Conservation (phyloP, 805 yeast genomes). For the Yamadazyma olivae region DNA sequence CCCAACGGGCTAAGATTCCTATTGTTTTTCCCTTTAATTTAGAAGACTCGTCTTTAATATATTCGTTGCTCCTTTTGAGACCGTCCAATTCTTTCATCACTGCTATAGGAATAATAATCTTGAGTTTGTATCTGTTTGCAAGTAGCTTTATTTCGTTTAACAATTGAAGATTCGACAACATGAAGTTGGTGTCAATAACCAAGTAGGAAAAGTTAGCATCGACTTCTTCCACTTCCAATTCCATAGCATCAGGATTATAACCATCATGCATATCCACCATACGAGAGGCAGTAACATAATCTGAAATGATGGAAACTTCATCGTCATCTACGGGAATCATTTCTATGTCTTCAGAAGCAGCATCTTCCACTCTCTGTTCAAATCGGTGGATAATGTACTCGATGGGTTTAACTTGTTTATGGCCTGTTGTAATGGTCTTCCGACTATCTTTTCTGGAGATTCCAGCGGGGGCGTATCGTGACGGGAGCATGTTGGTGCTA, state of each 20-base stretch:
- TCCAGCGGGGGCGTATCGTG: constrained; percentile 37
- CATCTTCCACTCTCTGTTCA: constrained; percentile 24
- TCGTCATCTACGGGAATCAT: constrained; percentile 49
- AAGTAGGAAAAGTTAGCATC: constrained; percentile 37
- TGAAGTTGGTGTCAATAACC: constrained; percentile 81
- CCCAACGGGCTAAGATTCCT: constrained; percentile 62
- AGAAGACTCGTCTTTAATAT: constrained; percentile 6
- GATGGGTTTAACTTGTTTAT: constrained; percentile 14
- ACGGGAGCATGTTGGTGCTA: no score
- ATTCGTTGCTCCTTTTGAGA: constrained; percentile 48
- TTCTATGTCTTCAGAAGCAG: constrained; percentile 37
- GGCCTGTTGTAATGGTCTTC: constrained; percentile 24
- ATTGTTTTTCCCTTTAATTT: constrained; percentile 33
- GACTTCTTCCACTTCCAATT: constrained; percentile 17
- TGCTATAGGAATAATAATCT: constrained; percentile 64
- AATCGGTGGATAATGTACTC: constrained; percentile 21
- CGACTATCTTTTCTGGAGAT: constrained; percentile 21
- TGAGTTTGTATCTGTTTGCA: constrained; percentile 40
- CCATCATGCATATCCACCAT: constrained; percentile 1
- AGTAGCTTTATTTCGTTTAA: constrained; percentile 49
- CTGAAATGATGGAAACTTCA: constrained; percentile 43
- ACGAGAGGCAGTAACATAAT: constrained; percentile 22
- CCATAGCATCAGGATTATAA: constrained; percentile 14
- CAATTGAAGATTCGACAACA: constrained; percentile 62
- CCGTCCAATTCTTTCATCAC: constrained; percentile 84